These are phyloP conservation scores for Ceratocystiopsis sp. DNA, from an alignment of 2,329 filamentous ascomycete genomes.

Conservation along the genomic window DNA sequence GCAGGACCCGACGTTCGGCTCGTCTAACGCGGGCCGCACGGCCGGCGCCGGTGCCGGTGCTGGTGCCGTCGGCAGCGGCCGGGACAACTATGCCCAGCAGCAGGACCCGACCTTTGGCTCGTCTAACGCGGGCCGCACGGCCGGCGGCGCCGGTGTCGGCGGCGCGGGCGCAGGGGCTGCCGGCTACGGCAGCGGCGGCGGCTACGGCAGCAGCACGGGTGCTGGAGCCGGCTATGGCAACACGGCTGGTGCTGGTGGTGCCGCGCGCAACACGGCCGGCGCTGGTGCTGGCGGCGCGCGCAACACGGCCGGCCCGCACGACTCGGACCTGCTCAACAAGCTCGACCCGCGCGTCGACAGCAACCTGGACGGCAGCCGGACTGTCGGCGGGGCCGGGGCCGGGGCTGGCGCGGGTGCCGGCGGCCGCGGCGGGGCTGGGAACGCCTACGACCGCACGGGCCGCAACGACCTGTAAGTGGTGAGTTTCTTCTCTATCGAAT, in stretches of 20 bases:
- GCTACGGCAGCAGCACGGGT: slow-evolving; percentile 11
- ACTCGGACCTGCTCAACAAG: slow-evolving; percentile 23
- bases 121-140: background rate
- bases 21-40: too few relatives aligned
- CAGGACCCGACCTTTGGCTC: background rate
- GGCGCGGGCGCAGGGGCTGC: slow-evolving; percentile 9
- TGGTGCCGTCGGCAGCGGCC: background rate
- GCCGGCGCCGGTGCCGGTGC: background rate
- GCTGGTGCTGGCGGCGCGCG: background rate
- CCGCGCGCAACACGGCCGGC: background rate
- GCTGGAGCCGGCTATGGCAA: slow-evolving; percentile 7
- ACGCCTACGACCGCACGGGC: too few relatives aligned
- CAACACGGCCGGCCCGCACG: slow-evolving; percentile 21
- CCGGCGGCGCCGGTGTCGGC: background rate
- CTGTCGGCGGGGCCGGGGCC: slow-evolving; percentile 23
- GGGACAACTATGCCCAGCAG: too few relatives aligned
- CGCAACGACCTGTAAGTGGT: slow-evolving; percentile 31
- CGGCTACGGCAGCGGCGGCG: background rate
- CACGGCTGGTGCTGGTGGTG: background rate
- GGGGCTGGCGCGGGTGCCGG: slow-evolving; percentile 27
- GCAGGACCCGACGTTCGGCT: background rate
- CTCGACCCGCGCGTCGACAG: slow-evolving; percentile 34
- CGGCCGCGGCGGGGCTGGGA: slow-evolving; percentile 37
- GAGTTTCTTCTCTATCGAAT: slow-evolving; percentile 2
- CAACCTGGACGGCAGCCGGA: slow-evolving; percentile 33